A percentile compares a stretch with the other conserved stretches of the same genome.
Conservation (phyloP, 768 basidiomycete genomes). For the Lentinula detonsa region DNA sequence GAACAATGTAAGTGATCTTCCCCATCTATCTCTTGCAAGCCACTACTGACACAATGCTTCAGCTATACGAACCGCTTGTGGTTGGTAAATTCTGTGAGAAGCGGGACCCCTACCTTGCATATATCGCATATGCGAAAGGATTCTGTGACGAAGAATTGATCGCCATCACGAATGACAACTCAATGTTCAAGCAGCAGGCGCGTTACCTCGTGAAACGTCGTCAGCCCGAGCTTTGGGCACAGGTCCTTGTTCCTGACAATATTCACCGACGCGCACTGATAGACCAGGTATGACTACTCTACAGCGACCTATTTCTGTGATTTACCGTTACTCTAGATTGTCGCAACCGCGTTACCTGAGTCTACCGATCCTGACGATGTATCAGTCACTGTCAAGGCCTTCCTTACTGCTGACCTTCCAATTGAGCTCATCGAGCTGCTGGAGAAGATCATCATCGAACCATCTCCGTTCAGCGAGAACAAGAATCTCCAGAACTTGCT, state of each 20-base stretch:
- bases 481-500: slow-evolving; percentile 93
- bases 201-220: slow-evolving; percentile 97
- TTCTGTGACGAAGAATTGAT: slow-evolving; percentile 98
- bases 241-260: slow-evolving; percentile 87
- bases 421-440: slow-evolving; percentile 95
- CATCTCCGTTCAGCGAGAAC: slow-evolving; percentile 97
- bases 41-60: slow-evolving; percentile 9
- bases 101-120: slow-evolving; percentile 96
- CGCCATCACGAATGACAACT: slow-evolving; percentile 94
- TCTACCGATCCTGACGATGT: slow-evolving; percentile 98
- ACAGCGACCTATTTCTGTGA: slow-evolving; percentile 2
- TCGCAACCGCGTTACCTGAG: slow-evolving; percentile 93
- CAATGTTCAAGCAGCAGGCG: slow-evolving; percentile 99
- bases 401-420: slow-evolving; percentile 94
- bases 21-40: background rate
- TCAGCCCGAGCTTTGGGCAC: slow-evolving; percentile 91
- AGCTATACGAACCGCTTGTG: slow-evolving; percentile 95
- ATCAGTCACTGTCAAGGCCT: slow-evolving; percentile 96
- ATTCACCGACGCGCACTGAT: slow-evolving; percentile 89
- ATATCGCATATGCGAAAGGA: slow-evolving; percentile 98
- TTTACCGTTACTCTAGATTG: slow-evolving; percentile 46
- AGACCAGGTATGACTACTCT: slow-evolving; percentile 62
- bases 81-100: slow-evolving; percentile 99
- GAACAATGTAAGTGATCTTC: slow-evolving; percentile 70
- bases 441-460: slow-evolving; percentile 98